These are phyloP conservation scores for Neohortaea acidophila DNA, from an alignment of 495 filamentous ascomycete genomes.

Conservation along the genomic window DNA sequence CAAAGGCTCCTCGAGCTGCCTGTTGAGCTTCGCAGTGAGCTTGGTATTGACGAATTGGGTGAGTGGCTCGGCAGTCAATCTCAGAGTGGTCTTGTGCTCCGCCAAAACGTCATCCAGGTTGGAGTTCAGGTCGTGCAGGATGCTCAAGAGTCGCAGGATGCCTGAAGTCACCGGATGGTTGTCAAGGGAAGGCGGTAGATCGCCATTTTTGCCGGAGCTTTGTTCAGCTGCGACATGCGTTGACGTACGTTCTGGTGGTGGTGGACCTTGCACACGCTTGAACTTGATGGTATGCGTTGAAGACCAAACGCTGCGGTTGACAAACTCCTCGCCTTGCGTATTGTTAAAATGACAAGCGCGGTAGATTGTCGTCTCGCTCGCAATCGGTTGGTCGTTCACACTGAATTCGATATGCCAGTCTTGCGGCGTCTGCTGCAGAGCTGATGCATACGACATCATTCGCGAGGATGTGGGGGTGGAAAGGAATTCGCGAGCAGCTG, in stretches of 20 bases:
- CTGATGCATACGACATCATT: slow-evolving; percentile 65
- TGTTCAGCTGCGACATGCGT: slow-evolving; percentile 36
- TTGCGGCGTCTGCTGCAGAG: slow-evolving; percentile 60
- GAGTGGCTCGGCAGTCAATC: slow-evolving; percentile 66
- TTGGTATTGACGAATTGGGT: slow-evolving; percentile 98
- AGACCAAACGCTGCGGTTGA: slow-evolving; percentile 70
- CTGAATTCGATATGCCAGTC: slow-evolving; percentile 99
- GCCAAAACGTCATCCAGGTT: slow-evolving; percentile 92
- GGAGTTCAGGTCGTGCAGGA: slow-evolving; percentile 83
- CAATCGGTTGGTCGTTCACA: slow-evolving; percentile 65
- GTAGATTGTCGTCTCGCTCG: slow-evolving; percentile 91
- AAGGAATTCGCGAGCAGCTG: slow-evolving; percentile 23
- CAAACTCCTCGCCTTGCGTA: slow-evolving; percentile 47
- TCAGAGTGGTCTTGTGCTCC: slow-evolving; percentile 59
- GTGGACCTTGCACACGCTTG: slow-evolving; percentile 72
- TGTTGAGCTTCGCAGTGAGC: slow-evolving; percentile 94
- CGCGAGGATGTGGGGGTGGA: slow-evolving; percentile 29
- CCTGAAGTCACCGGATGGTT: slow-evolving; percentile 70
- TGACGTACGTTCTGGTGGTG: slow-evolving; percentile 60
- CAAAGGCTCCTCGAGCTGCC: slow-evolving; percentile 92
- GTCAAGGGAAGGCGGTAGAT: slow-evolving; percentile 67
- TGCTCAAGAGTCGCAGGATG: slow-evolving; percentile 77
- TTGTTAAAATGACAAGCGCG: slow-evolving; percentile 73
- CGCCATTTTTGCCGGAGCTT: slow-evolving; percentile 33
- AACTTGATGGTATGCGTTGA: slow-evolving; percentile 84